phyloP scores from a whole-genome alignment of 768 basidiomycete genomes.

The Lactarius trivialis region DNA sequence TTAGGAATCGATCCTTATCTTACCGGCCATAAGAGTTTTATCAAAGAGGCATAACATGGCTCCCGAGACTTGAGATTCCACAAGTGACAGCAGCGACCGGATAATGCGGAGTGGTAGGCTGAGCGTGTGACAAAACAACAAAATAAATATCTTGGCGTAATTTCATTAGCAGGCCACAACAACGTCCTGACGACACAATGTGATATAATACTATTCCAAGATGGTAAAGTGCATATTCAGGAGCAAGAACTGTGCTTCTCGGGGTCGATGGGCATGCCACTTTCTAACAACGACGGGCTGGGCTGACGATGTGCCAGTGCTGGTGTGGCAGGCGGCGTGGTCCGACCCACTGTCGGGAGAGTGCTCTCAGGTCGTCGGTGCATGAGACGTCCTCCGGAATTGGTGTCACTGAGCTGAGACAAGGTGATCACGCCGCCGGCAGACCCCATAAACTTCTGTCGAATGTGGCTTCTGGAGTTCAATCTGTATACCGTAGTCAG shows the following conservation, averaged over 20 bases:
- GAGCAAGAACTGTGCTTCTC: neutral
- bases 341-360: neutral
- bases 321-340: neutral
- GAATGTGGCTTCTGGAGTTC: neutral
- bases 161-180: neutral
- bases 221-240: neutral
- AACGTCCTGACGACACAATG: neutral
- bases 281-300: neutral
- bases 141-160: neutral
- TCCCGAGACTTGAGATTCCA: too few relatives aligned
- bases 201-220: neutral
- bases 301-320: neutral
- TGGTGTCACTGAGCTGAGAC: neutral
- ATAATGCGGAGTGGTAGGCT: too few relatives aligned
- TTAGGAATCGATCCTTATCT: too few relatives aligned
- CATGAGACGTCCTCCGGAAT: neutral
- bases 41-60: too few relatives aligned
- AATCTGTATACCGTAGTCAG: neutral
- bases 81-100: too few relatives aligned
- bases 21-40: too few relatives aligned
- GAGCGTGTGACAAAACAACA: too few relatives aligned
- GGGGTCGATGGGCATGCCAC: neutral
- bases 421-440: neutral
- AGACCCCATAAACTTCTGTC: constrained; percentile 2
- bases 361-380: neutral